These are phyloP conservation scores for Boletus pseudopeckii DNA, from an alignment of 768 basidiomycete genomes.

Conservation along the genomic window DNA sequence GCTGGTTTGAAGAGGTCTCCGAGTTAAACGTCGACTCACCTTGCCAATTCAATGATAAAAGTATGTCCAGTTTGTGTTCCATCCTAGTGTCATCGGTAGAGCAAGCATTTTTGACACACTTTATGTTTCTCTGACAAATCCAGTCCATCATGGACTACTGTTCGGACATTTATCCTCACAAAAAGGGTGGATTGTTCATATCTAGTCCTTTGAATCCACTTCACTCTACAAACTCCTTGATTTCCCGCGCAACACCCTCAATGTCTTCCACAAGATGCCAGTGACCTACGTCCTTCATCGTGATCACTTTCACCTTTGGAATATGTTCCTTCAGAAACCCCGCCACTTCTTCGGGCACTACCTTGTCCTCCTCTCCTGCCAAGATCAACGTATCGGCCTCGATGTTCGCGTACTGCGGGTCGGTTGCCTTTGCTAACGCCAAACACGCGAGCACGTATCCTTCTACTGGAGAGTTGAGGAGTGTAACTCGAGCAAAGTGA, in stretches of 20 bases:
- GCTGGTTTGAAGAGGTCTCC: not conserved
- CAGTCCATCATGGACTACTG: not conserved
- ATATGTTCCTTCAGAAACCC: conserved; percentile 3
- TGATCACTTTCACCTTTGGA: not conserved
- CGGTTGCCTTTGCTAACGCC: not conserved
- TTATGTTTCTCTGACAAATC: not conserved
- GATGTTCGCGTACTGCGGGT: not conserved
- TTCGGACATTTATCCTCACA: not conserved
- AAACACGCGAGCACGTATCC: conserved; percentile 1
- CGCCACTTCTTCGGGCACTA: not conserved
- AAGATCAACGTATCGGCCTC: conserved; percentile 2
- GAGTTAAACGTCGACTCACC: not conserved
- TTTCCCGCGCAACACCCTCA: not conserved
- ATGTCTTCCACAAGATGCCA: conserved; percentile 8
- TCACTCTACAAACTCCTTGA: conserved; percentile 1
- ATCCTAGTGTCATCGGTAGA: not conserved
- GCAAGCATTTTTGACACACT: not conserved
- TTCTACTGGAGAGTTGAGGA: not conserved
- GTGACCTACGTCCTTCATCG: not conserved
- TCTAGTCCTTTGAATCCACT: not conserved
- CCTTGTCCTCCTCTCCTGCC: conserved; percentile 1
- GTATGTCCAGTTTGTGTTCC: not conserved
- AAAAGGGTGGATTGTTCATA: not conserved
- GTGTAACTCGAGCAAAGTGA: not conserved
- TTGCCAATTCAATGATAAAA: not conserved